Evolutionary conservation across 805 yeast species (phyloP), one percentile per base, ranked within the genome.

Genomic region (Yamadazyma endophytica): DNA sequence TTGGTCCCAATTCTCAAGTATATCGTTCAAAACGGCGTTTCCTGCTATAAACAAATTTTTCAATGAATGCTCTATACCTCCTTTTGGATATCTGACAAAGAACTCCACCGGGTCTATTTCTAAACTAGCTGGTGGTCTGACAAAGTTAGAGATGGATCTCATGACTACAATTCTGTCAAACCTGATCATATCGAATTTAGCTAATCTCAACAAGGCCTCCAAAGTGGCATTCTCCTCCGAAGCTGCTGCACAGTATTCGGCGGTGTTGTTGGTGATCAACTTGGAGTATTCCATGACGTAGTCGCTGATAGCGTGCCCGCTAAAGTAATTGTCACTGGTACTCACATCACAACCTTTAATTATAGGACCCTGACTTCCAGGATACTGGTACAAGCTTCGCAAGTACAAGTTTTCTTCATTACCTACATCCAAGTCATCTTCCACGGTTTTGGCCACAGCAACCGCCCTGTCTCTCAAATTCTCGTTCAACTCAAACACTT

Each of bases 141-240:
- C 62, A 44, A 73, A 75, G 55, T 78, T 80, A 4, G 81, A 73
- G 40, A 74, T 74, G 28, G 81, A 63, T 62, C 83, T 73, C 75
- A 76, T 59, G 17, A 76, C 61, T 9, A 77, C 74, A 38, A 78
- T 62, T 56, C 83, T 69, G 38, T 68, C 56, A 50, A 56, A 78
- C 51, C 76, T 81, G 31, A 73, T 75, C 37, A 76, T 61, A 7
- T 79, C 81, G 42, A 60, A 62, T 37, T 58, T 60, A 38, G 72
- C 73, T 47, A 70, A 66, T 60, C 85, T 70, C 28, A 74, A 44
- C 35, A 78, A 53, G 6, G 76, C 74, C 51, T 77, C 82, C 47
- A 78, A 66, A 11, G 79, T 61, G 12, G 84, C 84, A 49, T 76
- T 73, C 49, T 79, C 85, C 53, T 79, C 85, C 53, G 77, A 82